Evolutionary conservation across 805 yeast species (phyloP).

Genomic region (Saccharomycopsis microspora): DNA sequence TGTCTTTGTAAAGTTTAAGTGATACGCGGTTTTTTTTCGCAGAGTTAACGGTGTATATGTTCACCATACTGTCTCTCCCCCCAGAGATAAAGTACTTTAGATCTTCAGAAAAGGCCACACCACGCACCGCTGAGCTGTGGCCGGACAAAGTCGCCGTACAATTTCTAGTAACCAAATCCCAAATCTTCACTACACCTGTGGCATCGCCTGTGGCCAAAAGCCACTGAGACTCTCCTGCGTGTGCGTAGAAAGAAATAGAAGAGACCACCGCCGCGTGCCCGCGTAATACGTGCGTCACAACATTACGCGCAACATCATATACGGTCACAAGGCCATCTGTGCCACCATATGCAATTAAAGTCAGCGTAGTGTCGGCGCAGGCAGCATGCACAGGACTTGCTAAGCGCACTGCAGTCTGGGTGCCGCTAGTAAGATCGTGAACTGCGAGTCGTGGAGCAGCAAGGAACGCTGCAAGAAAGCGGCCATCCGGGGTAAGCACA

Average conservation of each 20-base stretch:
- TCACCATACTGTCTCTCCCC: conserved; percentile 77
- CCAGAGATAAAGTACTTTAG: conserved; percentile 61
- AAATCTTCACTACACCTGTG: conserved; percentile 41
- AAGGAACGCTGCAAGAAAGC: conserved; percentile 57
- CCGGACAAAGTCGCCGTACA: conserved; percentile 53
- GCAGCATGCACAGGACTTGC: conserved; percentile 78
- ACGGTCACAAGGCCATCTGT: conserved; percentile 89
- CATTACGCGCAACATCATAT: conserved; percentile 86
- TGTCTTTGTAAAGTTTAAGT: conserved; percentile 48
- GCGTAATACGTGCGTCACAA: conserved; percentile 76
- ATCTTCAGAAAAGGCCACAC: conserved; percentile 48
- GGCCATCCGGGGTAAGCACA: conserved; percentile 67
- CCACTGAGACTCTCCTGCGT: conserved; percentile 59
- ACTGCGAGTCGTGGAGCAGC: conserved; percentile 76
- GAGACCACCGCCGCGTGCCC: conserved; percentile 58
- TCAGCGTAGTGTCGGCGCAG: conserved; percentile 67
- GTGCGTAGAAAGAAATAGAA: conserved; percentile 47
- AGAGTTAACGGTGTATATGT: conserved; percentile 42
- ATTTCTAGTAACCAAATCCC: conserved; percentile 64
- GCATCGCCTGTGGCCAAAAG: conserved; percentile 64
- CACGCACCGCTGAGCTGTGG: conserved; percentile 80
- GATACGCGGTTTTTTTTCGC: conserved; percentile 18
- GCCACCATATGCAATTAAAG: conserved; percentile 86
- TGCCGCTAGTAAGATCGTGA: conserved; percentile 27
- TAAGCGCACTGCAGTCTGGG: conserved; percentile 41